Evolutionary conservation across 352 stramenopile genomes (phyloP).

Genomic region (Phytophthora aleatoria): DNA sequence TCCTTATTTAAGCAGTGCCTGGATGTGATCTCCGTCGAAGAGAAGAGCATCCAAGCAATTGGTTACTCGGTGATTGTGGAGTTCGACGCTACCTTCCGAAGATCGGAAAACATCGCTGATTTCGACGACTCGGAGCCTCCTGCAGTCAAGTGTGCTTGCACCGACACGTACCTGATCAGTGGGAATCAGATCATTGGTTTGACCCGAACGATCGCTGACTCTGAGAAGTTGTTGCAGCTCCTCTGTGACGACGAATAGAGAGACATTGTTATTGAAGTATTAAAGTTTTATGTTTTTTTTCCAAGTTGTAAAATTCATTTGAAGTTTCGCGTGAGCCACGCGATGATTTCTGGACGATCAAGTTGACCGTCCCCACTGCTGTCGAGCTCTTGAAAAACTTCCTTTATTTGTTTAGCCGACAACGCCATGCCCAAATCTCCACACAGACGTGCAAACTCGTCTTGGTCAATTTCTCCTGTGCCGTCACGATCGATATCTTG

Average conservation of each 20-base stretch:
- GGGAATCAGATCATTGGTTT: constrained; percentile 75
- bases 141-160: constrained; percentile 69
- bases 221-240: constrained; percentile 77
- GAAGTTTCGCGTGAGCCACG: constrained; percentile 60
- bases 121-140: constrained; percentile 29
- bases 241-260: constrained; percentile 51
- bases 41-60: constrained; percentile 71
- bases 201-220: constrained; percentile 81
- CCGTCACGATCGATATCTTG: constrained; percentile 62
- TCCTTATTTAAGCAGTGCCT: constrained; percentile 73
- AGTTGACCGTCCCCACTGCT: constrained; percentile 65
- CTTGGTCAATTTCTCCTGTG: constrained; percentile 62
- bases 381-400: constrained; percentile 66
- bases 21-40: constrained; percentile 55
- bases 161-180: constrained; percentile 78
- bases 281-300: neutral
- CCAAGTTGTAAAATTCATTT: constrained; percentile 16
- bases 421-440: constrained; percentile 71
- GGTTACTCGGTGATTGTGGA: constrained; percentile 82
- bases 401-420: constrained; percentile 55
- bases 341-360: constrained; percentile 60
- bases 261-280: constrained; percentile 24
- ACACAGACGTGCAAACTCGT: constrained; percentile 70
- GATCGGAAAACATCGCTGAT: constrained; percentile 37
- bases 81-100: constrained; percentile 68